Conservation (phyloP, 2,329 filamentous ascomycete genomes). For the Sordariomycetes sp. region DNA sequence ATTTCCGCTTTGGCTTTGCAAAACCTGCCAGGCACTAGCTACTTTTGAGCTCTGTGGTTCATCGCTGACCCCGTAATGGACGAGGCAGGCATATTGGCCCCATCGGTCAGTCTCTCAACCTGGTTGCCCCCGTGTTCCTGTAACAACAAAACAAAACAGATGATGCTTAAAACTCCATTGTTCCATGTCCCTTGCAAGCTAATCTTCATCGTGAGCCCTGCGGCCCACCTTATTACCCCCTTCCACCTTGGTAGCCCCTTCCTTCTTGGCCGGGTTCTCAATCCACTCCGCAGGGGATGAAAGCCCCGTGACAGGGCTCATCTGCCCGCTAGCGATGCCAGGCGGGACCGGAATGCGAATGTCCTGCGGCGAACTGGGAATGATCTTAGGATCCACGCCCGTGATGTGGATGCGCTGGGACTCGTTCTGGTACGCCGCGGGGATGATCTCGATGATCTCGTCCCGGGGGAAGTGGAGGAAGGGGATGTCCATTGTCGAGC, state of each 20-base stretch:
- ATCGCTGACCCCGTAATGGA: not conserved
- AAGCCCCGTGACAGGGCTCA: conserved; percentile 3
- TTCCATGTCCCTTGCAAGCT: not conserved
- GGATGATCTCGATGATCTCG: conserved; percentile 98
- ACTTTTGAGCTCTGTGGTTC: not conserved
- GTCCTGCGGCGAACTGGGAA: conserved; percentile 35
- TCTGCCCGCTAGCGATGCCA: conserved; percentile 2
- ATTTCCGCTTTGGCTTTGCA: not conserved
- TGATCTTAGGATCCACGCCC: conserved; percentile 47
- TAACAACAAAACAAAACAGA: not conserved
- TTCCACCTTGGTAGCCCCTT: not conserved
- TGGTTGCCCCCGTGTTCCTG: not conserved
- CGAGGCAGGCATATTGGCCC: too few relatives aligned
- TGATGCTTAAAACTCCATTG: not conserved
- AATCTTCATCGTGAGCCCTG: conserved; percentile 3
- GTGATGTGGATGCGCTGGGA: conserved; percentile 84
- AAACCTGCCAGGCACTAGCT: not conserved
- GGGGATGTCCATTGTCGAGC: conserved; percentile 88
- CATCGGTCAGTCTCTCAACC: not conserved
- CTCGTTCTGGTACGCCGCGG: conserved; percentile 93
- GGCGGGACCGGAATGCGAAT: conserved; percentile 5
- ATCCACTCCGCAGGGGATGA: not conserved
- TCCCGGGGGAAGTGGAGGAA: conserved; percentile 86
- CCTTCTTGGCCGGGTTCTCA: not conserved
- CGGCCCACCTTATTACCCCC: not conserved